Percentiles rank a stretch among this genome's conserved stretches.
phyloP scores from a whole-genome alignment of 164 flowering plant genomes.

The Liriodendron chinense region DNA sequence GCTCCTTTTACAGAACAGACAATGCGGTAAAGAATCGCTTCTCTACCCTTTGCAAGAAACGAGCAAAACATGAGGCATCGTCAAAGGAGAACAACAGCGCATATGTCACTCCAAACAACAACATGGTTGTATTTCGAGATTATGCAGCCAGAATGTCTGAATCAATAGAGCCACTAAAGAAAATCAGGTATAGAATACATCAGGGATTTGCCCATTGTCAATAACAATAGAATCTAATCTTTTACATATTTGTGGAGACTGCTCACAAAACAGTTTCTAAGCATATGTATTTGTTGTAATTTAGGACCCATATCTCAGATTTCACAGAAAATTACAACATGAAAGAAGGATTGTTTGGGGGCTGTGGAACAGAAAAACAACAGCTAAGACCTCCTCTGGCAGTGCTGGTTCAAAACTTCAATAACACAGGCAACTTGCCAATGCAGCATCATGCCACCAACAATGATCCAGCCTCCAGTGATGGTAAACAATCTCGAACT shows the following conservation, averaged over 20 bases:
- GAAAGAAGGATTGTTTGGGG: conserved; percentile 22
- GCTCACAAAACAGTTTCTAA: background rate
- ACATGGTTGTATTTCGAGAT: conserved; percentile 45
- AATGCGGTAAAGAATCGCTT: conserved; percentile 98
- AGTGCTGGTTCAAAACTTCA: conserved; percentile 50
- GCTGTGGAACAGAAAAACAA: conserved; percentile 21
- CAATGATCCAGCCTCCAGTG: conserved; percentile 15
- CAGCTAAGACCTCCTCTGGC: conserved; percentile 65
- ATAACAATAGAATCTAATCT: background rate
- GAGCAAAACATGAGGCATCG: conserved; percentile 74
- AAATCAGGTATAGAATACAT: conserved; percentile 53
- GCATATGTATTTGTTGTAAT: background rate
- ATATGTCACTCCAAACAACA: conserved; percentile 53
- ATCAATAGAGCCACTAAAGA: conserved; percentile 41
- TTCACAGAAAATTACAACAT: conserved; percentile 26
- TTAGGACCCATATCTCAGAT: conserved; percentile 45
- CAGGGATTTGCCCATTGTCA: background rate
- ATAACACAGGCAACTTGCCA: conserved; percentile 20
- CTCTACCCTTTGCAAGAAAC: conserved; percentile 87
- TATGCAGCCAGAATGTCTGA: conserved; percentile 35
- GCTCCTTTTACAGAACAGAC: conserved; percentile 66
- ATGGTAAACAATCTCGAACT: conserved; percentile 41
- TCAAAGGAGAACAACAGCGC: conserved; percentile 64
- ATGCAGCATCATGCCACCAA: conserved; percentile 25
- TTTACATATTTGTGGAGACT: background rate